Conservation (phyloP, 164 flowering plant species). For the Nymphaea colorata region DNA sequence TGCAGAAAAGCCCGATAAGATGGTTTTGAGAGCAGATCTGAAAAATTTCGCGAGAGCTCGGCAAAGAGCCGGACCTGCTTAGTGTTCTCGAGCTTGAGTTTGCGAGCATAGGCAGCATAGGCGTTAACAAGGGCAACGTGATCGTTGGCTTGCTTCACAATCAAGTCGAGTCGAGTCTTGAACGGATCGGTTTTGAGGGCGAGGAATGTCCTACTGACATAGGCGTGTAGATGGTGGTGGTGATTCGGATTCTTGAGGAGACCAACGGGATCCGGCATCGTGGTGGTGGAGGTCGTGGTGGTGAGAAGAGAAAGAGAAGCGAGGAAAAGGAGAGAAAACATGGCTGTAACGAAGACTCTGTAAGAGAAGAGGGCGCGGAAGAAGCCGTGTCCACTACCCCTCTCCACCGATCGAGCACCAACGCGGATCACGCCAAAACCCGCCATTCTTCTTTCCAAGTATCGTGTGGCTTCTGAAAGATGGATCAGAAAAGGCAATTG, state of each 20-base stretch:
- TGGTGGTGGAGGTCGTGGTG: conserved; percentile 31
- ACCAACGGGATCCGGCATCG: conserved; percentile 33
- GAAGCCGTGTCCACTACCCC: conserved; percentile 25
- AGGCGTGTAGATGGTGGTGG: conserved; percentile 19
- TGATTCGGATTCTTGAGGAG: not conserved
- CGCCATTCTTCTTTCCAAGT: not conserved
- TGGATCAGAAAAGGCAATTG: not conserved
- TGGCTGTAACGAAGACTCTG: conserved; percentile 72
- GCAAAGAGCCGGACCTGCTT: conserved; percentile 63
- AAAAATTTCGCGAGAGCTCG: conserved; percentile 49
- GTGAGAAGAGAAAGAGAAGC: conserved; percentile 66
- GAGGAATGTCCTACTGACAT: conserved; percentile 58
- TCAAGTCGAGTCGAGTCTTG: conserved; percentile 63
- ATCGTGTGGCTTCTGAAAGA: not conserved
- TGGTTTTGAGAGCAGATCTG: conserved; percentile 39
- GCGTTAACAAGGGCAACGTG: conserved; percentile 73
- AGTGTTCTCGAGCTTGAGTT: conserved; percentile 77
- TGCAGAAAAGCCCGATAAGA: conserved; percentile 36
- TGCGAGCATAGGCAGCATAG: conserved; percentile 78
- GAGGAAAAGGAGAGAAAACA: conserved; percentile 77
- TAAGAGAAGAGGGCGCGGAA: conserved; percentile 55
- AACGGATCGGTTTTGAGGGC: conserved; percentile 77
- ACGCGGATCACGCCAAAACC: not conserved
- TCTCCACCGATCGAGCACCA: conserved; percentile 14
- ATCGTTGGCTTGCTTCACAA: conserved; percentile 70